Base-by-base conservation (phyloP, 2,329 filamentous ascomycete genomes). In the Fonsecaea pedrosoi region DNA sequence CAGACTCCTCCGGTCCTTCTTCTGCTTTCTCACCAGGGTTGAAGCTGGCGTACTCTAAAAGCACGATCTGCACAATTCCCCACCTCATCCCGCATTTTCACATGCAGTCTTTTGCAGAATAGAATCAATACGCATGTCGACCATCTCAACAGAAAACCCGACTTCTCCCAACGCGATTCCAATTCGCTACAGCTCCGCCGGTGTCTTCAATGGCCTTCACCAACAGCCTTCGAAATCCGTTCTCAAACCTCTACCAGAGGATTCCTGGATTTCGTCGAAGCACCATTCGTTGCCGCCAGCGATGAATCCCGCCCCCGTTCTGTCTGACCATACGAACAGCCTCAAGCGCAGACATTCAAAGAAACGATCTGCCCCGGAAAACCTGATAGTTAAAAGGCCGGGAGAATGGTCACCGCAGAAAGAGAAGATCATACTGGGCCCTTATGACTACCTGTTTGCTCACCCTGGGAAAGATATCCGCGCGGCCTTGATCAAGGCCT, bases 171-270 rank as follows among this genome's bases (percentile, higher is more conserved):
- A 87, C 77, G 83, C 84, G 42, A 92, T 93, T 63, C 90, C 91
- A 21, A 88, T 89, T 2, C 86, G 91, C 69, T 92, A 89, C 54
- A 92, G 90, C 64, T 91, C 89, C 0, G 87, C 86, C 64, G 83
- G 84, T 70, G 82, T 84, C 69, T 71, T 74, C 69, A 79, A 77
- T 73, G 74, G 75, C 63, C 70, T 73, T 37, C 62, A 66, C 34
- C 66, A 74, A 62, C 73, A 73, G 73, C 61, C 72, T 40, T 72
- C 71, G 18, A 74, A 72, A 64, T 75, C 81, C 40, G 80, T 84
- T 32, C 78, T 88, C 25, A 82, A 80, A 21, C 82, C 86, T 40
- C 82, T 90, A 30, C 78, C 86, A 25, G 89, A 91, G 75, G 82
- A 82, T 63, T 83, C 88, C 79, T 89, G 86, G 88, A 81, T 88